Percentiles rank a stretch among this genome's conserved stretches.
Conservation (phyloP, 2,329 filamentous ascomycete species). For the Penicillium sp. region DNA sequence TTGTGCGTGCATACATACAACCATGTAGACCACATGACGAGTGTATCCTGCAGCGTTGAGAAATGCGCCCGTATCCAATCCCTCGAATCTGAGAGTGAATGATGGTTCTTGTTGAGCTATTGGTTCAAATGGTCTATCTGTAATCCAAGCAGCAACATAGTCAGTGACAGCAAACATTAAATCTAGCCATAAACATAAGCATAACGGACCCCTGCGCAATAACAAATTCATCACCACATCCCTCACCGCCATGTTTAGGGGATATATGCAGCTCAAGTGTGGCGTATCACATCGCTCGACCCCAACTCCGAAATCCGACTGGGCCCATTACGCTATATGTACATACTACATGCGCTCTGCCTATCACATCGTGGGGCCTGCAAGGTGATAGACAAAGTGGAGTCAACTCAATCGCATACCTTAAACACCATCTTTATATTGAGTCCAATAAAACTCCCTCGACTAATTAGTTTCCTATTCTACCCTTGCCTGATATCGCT, state of each 20-base stretch:
- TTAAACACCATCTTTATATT: background rate
- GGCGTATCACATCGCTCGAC: background rate
- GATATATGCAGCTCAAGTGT: background rate
- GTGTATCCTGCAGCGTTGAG: background rate
- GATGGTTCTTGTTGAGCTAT: background rate
- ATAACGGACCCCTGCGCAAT: no score
- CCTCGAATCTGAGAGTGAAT: background rate
- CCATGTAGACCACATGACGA: background rate
- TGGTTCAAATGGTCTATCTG: background rate
- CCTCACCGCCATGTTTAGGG: background rate
- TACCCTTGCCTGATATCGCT: conserved; percentile 2
- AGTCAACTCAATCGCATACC: background rate
- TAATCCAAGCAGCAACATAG: rapidly evolving
- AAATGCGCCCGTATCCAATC: background rate
- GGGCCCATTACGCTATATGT: background rate
- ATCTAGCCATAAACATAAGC: no score
- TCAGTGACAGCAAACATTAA: background rate
- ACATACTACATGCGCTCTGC: background rate
- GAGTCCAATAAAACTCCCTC: background rate
- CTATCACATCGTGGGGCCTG: background rate
- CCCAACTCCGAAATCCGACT: no score
- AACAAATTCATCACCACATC: background rate
- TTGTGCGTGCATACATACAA: background rate
- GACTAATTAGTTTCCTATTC: background rate
- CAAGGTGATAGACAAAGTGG: background rate